A percentile compares a stretch with the other conserved stretches of the same genome.
Conservation (phyloP, 495 filamentous ascomycete species). For the Schizothecium vesticola region DNA sequence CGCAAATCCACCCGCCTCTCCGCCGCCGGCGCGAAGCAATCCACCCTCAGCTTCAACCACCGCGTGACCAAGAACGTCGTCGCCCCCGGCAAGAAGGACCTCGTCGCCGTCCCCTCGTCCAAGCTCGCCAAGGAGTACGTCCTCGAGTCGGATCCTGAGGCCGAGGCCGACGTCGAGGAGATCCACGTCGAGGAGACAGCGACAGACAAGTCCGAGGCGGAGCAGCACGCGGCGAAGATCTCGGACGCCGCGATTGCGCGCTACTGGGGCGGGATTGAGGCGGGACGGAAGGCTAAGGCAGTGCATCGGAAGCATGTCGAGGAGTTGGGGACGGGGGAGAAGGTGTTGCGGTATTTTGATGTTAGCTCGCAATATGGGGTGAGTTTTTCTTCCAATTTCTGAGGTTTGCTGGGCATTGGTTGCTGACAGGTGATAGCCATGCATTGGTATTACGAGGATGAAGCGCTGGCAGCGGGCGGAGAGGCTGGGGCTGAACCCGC, state of each 20-base stretch:
- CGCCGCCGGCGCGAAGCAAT: conserved; percentile 48
- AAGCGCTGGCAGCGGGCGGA: conserved; percentile 88
- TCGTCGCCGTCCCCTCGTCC: conserved; percentile 34
- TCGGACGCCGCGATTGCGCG: conserved; percentile 56
- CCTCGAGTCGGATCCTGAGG: conserved; percentile 21
- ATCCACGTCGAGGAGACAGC: conserved; percentile 13
- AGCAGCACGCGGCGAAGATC: conserved; percentile 53
- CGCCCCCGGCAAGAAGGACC: conserved; percentile 32
- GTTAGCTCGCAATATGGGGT: conserved; percentile 84
- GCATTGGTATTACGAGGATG: conserved; percentile 73
- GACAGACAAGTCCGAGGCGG: conserved; percentile 41
- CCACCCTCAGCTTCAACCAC: conserved; percentile 69
- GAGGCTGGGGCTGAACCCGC: conserved; percentile 70
- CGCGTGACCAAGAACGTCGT: conserved; percentile 66
- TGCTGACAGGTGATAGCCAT: conserved; percentile 55
- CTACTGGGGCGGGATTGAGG: conserved; percentile 70
- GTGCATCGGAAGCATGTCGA: conserved; percentile 61
- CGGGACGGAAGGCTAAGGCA: conserved; percentile 39
- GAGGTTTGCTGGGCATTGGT: background rate
- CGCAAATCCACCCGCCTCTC: conserved; percentile 51
- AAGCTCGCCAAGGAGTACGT: conserved; percentile 16
- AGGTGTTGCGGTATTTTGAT: conserved; percentile 84
- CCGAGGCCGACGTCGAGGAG: conserved; percentile 17
- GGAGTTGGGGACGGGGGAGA: conserved; percentile 67
- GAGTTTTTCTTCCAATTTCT: conserved; percentile 39